These are phyloP conservation scores for Pelargonium nanum DNA, from an alignment of 345 rosid genomes.

Conservation along the genomic window DNA sequence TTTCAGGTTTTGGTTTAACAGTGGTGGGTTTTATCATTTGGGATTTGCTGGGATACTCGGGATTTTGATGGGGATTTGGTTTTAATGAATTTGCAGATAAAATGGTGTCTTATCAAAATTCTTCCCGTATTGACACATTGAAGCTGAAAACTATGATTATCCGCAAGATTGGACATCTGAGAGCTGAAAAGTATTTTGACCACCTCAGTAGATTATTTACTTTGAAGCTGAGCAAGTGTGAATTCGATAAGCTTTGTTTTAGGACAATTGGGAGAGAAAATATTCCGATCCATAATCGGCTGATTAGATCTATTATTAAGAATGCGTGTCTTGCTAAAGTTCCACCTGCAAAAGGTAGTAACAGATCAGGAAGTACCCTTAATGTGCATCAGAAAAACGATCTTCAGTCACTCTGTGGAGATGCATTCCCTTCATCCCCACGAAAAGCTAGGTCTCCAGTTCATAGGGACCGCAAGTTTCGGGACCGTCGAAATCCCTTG, in stretches of 20 bases:
- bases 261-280: slow-evolving; percentile 56
- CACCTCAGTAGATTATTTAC: slow-evolving; percentile 51
- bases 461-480: slow-evolving; percentile 37
- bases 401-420: slow-evolving; percentile 38
- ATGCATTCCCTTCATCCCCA: slow-evolving; percentile 52
- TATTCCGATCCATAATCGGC: slow-evolving; percentile 59
- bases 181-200: slow-evolving; percentile 67
- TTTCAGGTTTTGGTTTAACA: slow-evolving; percentile 12
- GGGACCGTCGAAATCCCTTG: slow-evolving; percentile 66
- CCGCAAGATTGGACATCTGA: slow-evolving; percentile 56
- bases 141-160: slow-evolving; percentile 40
- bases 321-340: slow-evolving; percentile 51
- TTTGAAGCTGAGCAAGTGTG: slow-evolving; percentile 46
- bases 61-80: slow-evolving; percentile 12
- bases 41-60: slow-evolving; percentile 12
- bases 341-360: slow-evolving; percentile 25
- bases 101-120: slow-evolving; percentile 26
- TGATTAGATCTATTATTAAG: slow-evolving; percentile 53
- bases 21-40: slow-evolving; percentile 13
- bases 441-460: slow-evolving; percentile 55
- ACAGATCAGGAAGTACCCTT: slow-evolving; percentile 24
- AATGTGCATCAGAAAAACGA: slow-evolving; percentile 29
- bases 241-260: slow-evolving; percentile 55
- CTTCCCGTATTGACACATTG: slow-evolving; percentile 30
- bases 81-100: slow-evolving; percentile 5